A percentile compares a stretch with the other conserved stretches of the same genome.
Evolutionary conservation across 2,329 filamentous ascomycete genomes (phyloP).

Genomic region (Ophiosphaerella herpotricha): DNA sequence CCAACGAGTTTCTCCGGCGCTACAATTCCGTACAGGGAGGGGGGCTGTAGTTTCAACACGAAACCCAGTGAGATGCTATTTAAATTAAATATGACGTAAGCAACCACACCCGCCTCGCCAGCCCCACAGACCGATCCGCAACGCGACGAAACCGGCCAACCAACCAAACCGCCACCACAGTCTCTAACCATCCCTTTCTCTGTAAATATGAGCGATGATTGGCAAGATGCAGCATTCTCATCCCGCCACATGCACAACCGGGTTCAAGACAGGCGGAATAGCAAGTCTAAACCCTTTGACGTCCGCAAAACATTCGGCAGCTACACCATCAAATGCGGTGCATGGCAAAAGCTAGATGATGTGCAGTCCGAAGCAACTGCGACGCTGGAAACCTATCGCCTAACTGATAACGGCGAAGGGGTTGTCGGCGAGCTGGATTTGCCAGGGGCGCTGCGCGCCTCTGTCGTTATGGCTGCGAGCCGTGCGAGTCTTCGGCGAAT

Average conservation of each 20-base stretch:
- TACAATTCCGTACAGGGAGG: no score
- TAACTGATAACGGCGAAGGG: conserved; percentile 24
- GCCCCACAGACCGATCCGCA: no score
- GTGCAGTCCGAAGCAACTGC: conserved; percentile 8
- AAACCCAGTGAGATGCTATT: no score
- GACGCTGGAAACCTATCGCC: conserved; percentile 22
- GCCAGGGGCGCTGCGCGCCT: conserved; percentile 16
- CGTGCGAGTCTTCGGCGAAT: conserved; percentile 14
- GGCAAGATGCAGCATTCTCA: conserved; percentile 29
- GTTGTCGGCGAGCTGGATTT: conserved; percentile 24
- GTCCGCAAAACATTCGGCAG: conserved; percentile 30
- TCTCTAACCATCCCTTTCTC: not conserved
- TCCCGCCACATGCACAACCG: conserved; percentile 34
- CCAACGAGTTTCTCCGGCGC: no score
- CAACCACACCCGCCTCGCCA: no score
- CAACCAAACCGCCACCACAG: no score
- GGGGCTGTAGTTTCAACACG: no score
- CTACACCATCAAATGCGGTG: conserved; percentile 26
- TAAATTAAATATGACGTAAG: no score
- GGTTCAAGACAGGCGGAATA: conserved; percentile 5
- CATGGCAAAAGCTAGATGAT: conserved; percentile 17
- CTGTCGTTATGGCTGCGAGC: conserved; percentile 24
- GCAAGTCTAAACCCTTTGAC: conserved; percentile 25
- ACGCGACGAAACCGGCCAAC: no score
- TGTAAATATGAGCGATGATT: conserved; percentile 21